Evolutionary conservation across 768 basidiomycete genomes (phyloP), one percentile per base, ranked within the genome.

Genomic region (Panaeolus papilionaceus): DNA sequence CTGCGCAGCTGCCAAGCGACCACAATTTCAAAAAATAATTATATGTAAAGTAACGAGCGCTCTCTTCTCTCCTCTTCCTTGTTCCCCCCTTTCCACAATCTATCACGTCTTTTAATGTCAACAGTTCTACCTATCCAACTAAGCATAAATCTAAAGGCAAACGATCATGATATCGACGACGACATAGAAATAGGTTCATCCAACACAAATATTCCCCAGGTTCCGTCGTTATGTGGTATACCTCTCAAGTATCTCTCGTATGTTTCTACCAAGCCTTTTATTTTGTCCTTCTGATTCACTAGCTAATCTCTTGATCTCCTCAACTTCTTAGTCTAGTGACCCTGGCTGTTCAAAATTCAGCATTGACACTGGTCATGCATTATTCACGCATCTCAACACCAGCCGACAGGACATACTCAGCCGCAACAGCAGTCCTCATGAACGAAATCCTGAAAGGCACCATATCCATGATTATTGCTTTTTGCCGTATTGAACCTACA

Each of bases 351-450:
- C 96, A 99, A 82, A 98, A 98, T 80, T 95, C 95, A 23, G 81
- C 89, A 66, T 77, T 99, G 66, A 93, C 95, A 39, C 88, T 99
- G 77, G 92, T 98, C 77, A 96, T 99, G 93, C 96, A 98, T 82
- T 94, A 97, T 79, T 98, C 97, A 44, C 89, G 96, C 70, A 90
- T 94, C 64, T 91, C 92, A 10, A 87, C 89, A 18, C 84, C 93
- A 2, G 87, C 92, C 0, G 88, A 90, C 64, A 84, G 86, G 65
- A 84, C 90, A 2, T 99, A 98, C 78, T 96, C 93, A 40, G 93
- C 97, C n/a, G 94, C 95, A 12, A 89, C 93, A 6, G 96, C 96
- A 62, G 96, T 99, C 37, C 86, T 99, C 40, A 86, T 98, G 80
- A 96, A 93, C 81, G 97, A 99, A 80, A 86, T 98, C 58, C 83